phyloP scores from a whole-genome alignment of 2,329 filamentous ascomycete genomes.

The Tolypocladium guangdongense region DNA sequence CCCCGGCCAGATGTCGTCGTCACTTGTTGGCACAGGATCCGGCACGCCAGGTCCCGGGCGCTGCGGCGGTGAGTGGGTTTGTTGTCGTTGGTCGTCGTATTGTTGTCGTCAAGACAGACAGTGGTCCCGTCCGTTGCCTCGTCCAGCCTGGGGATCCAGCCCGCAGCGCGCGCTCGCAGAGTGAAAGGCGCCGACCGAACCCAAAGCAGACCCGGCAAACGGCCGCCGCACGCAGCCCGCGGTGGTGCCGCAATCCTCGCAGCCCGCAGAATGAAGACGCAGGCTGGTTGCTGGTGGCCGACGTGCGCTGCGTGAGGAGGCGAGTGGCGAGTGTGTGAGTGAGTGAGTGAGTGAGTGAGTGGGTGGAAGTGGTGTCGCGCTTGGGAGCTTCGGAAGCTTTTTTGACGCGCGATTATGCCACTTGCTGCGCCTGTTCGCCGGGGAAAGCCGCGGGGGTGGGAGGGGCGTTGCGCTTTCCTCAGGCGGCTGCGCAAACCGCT shows the following conservation, averaged over 20 bases:
- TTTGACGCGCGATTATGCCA: conserved; percentile 20
- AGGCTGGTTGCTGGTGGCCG: background rate
- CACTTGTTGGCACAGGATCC: background rate
- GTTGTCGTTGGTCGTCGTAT: background rate
- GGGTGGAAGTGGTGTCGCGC: conserved; percentile 11
- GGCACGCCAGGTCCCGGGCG: background rate
- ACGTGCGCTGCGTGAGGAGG: background rate
- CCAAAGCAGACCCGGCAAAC: background rate
- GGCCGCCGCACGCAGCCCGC: background rate
- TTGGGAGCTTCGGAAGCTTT: conserved; percentile 15
- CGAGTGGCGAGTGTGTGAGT: background rate
- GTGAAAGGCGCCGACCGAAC: background rate
- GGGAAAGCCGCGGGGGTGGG: conserved; percentile 8
- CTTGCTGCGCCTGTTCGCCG: conserved; percentile 14
- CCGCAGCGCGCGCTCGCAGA: background rate
- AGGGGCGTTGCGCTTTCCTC: background rate
- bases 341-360: background rate
- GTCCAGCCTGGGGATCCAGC: background rate
- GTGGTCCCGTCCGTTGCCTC: background rate
- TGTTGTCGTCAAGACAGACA: background rate
- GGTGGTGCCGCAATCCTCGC: background rate
- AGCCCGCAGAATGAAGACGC: background rate
- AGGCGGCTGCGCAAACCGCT: background rate
- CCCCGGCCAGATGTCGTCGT: background rate
- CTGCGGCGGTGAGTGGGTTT: background rate